Conservation (phyloP, 2,329 filamentous ascomycete species). For the Colletotrichum sp. region DNA sequence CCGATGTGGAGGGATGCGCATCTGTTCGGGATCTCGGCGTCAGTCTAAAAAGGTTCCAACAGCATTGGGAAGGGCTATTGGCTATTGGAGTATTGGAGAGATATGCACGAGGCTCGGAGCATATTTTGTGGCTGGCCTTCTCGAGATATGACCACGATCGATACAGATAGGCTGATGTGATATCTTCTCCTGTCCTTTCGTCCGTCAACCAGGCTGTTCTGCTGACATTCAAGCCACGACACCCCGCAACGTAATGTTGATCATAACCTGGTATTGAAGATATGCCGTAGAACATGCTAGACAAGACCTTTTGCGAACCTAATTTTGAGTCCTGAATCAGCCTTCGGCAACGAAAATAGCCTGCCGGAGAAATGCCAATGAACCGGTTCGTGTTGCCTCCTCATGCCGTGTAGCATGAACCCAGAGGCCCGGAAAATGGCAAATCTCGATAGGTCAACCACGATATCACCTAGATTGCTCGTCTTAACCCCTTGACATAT, state of each 20-base stretch:
- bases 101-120: not conserved
- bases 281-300: not conserved
- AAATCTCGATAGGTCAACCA: not conserved
- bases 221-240: not conserved
- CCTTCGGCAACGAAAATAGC: not conserved
- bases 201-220: not conserved
- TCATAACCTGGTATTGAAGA: not conserved
- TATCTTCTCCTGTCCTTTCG: not conserved
- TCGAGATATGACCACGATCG: not conserved
- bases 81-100: not conserved
- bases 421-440: not conserved
- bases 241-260: accelerated
- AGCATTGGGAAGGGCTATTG: not conserved
- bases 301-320: not conserved
- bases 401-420: not conserved
- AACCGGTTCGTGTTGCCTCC: not conserved
- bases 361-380: not conserved
- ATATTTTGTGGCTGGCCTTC: not conserved
- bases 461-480: not conserved
- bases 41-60: not conserved
- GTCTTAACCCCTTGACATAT: not conserved
- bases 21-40: not conserved
- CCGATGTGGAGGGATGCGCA: not conserved
- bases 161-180: not conserved
- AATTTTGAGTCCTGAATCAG: not conserved